Evolutionary conservation across 2,329 filamentous ascomycete species (phyloP).

Genomic region (Colletotrichum zoysiae): DNA sequence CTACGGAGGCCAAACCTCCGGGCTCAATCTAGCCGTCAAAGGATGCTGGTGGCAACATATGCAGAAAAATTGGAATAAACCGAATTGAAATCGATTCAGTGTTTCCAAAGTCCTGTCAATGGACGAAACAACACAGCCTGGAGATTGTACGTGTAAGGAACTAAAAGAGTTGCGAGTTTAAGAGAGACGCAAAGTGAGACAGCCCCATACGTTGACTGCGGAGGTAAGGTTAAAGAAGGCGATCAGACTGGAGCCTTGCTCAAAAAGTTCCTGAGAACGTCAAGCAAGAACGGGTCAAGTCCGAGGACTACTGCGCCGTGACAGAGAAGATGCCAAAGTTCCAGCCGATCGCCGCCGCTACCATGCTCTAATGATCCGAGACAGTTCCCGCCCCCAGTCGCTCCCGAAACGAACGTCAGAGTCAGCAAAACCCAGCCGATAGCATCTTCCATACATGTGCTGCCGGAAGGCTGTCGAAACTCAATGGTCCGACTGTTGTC

Average conservation of each 20-base stretch:
- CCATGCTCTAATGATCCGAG: conserved; percentile 27
- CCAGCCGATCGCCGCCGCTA: conserved; percentile 17
- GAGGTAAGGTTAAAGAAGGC: not conserved
- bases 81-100: not conserved
- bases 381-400: conserved; percentile 40
- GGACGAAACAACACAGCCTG: not conserved
- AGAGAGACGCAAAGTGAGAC: not conserved
- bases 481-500: conserved; percentile 50
- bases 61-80: not conserved
- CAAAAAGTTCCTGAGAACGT: conserved; percentile 26
- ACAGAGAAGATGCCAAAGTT: conserved; percentile 39
- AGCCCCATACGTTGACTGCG: no score
- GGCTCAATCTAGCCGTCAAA: conserved; percentile 20
- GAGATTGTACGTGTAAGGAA: not conserved
- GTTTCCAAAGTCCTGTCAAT: no score
- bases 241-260: not conserved
- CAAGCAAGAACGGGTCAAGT: conserved; percentile 33
- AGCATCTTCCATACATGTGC: conserved; percentile 48
- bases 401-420: conserved; percentile 51
- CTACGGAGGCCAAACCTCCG: conserved; percentile 30
- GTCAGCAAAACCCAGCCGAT: conserved; percentile 50
- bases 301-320: conserved; percentile 31
- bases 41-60: not conserved
- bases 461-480: conserved; percentile 54
- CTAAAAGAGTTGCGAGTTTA: not conserved